Percentiles rank a stretch among this genome's conserved stretches.
Evolutionary conservation across 768 basidiomycete species (phyloP).

Genomic region (Tricholoma flavovirens): DNA sequence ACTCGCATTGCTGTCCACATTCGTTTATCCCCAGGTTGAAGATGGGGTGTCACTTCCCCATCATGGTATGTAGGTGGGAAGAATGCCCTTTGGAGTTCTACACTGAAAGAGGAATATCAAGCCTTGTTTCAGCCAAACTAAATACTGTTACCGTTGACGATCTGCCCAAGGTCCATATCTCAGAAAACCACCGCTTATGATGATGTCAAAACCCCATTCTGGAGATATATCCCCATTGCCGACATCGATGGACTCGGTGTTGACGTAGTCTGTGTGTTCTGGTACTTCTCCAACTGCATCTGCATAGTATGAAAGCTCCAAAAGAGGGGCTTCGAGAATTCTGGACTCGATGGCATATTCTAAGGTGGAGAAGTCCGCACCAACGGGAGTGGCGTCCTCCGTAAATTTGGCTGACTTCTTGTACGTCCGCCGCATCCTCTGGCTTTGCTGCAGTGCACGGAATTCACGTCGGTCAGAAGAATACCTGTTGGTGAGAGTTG

Average conservation of each 20-base stretch:
- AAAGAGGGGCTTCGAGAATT: slow-evolving; percentile 65
- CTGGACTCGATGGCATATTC: slow-evolving; percentile 90
- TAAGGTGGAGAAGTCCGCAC: slow-evolving; percentile 45
- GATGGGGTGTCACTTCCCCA: slow-evolving; percentile 43
- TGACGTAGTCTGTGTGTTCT: slow-evolving; percentile 21
- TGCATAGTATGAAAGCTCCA: slow-evolving; percentile 83
- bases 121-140: neutral
- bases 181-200: slow-evolving; percentile 67
- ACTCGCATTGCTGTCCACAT: slow-evolving; percentile 77
- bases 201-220: slow-evolving; percentile 90
- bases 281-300: slow-evolving; percentile 82
- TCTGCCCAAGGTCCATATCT: slow-evolving; percentile 97
- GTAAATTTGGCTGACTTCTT: slow-evolving; percentile 29
- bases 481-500: slow-evolving; percentile 32
- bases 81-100: slow-evolving; percentile 73
- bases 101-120: slow-evolving; percentile 33
- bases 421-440: slow-evolving; percentile 5
- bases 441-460: slow-evolving; percentile 18
- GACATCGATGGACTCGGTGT: slow-evolving; percentile 53
- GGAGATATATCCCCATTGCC: slow-evolving; percentile 86
- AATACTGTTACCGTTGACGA: slow-evolving; percentile 62
- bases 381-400: slow-evolving; percentile 52
- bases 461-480: slow-evolving; percentile 27
- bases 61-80: slow-evolving; percentile 79
- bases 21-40: slow-evolving; percentile 78